Conservation (phyloP, 257 asterid species). For the Solanum appendiculatum region DNA sequence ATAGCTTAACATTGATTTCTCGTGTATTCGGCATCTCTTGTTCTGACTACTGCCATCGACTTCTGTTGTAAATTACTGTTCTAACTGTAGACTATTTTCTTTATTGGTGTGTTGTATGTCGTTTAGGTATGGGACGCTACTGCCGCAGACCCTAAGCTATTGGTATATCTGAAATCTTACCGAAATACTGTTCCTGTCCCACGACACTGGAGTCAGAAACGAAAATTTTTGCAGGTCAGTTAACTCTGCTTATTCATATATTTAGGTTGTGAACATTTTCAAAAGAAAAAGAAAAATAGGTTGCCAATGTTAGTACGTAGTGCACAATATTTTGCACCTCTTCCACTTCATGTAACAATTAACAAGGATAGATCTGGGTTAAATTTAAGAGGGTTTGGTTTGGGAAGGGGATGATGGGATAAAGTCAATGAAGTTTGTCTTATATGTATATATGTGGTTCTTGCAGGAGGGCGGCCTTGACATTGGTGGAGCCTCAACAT, state of each 20-base stretch:
- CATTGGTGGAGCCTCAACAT: constrained; percentile 86
- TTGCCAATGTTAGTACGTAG: background rate
- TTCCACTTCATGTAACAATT: background rate
- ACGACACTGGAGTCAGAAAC: constrained; percentile 98
- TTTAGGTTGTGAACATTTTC: background rate
- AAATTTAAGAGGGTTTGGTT: constrained; percentile 37
- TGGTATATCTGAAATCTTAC: constrained; percentile 89
- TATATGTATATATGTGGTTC: constrained; percentile 83
- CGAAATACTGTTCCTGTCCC: constrained; percentile 96
- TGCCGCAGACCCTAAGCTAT: constrained; percentile 78
- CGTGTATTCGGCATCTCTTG: background rate
- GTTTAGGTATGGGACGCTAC: constrained; percentile 98
- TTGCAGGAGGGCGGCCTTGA: constrained; percentile 98
- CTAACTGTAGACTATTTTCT: background rate
- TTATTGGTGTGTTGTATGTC: background rate
- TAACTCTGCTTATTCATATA: background rate
- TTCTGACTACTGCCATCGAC: background rate
- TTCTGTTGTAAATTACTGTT: background rate
- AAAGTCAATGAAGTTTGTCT: constrained; percentile 80
- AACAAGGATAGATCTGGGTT: constrained; percentile 13
- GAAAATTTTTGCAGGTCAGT: constrained; percentile 91
- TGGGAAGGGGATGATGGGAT: constrained; percentile 41
- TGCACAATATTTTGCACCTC: background rate
- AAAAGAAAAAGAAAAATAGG: background rate
- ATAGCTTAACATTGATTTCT: background rate